Base-by-base conservation (phyloP, 495 filamentous ascomycete species). In the Aspergillus sparsus region DNA sequence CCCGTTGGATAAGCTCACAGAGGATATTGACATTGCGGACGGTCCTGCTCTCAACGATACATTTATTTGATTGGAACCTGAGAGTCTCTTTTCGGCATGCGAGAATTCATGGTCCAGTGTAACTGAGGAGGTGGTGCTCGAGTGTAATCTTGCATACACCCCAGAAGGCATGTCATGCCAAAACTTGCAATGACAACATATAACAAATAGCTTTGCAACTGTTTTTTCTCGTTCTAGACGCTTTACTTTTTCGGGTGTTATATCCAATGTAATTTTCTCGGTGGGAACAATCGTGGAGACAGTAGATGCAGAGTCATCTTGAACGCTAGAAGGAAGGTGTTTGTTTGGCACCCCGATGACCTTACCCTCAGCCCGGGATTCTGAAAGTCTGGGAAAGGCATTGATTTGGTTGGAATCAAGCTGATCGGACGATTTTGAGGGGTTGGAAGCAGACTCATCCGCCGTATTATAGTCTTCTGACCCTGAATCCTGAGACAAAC, bases 161-260 rank as follows among this genome's bases (percentile, higher is more conserved):
- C 86, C 84, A 9, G 85, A 87, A 9, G 90, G 90, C 71, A 91
- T 83, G 64, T 92, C 89, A 71, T 92, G 88, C 81, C 87, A 92
- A 70, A 87, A 90, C 55, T 86, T 86, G 79, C 90, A 93, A 55
- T 79, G 82, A 69, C 90, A 93, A 69, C 90, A 93, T 57, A 92
- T 86, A 6, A 92, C 88, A 59, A 93, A 85, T 58, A 91, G 77
- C 71, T 92, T 93, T 36, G 84, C 86, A 45, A 92, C 70, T 0
- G 85, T 80, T 45, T 82, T 81, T 32, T 74, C 74, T 15, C 66
- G 58, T 50, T 47, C 55, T 6, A 50, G 60, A 11, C 27, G 27
- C 57, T 66, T 74, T 2, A 49, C n/a, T 12, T 62, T 67, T 47
- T 67, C 64, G 2, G 49, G n/a, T 36, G 62, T 34, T 36, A 49